A percentile compares a stretch with the other conserved stretches of the same genome.
phyloP scores from a whole-genome alignment of 306 rosid species.

The Nissolia schottii region DNA sequence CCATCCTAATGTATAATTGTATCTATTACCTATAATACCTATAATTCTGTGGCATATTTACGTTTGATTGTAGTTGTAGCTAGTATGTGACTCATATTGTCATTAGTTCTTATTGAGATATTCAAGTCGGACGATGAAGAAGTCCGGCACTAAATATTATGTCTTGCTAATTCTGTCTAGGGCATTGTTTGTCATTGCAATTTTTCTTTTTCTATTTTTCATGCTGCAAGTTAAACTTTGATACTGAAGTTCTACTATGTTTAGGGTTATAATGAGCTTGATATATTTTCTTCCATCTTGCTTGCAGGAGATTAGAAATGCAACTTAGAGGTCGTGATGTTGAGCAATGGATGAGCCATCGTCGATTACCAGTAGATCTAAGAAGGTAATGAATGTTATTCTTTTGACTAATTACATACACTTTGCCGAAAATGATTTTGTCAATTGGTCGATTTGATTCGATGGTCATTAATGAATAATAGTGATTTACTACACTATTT shows the following conservation, averaged over 20 bases:
- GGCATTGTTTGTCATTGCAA: not conserved
- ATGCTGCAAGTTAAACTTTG: not conserved
- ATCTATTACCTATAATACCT: not conserved
- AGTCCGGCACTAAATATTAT: not conserved
- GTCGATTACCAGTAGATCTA: constrained; percentile 64
- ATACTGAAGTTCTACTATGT: not conserved
- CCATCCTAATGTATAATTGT: not conserved
- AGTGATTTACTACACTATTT: not conserved
- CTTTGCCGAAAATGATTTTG: not conserved
- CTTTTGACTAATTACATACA: not conserved
- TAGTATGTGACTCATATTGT: not conserved
- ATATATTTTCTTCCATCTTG: not conserved
- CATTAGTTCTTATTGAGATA: not conserved
- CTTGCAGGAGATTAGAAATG: constrained; percentile 72
- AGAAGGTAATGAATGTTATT: constrained; percentile 33
- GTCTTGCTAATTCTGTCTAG: not conserved
- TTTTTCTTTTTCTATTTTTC: too few species aligned
- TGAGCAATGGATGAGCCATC: constrained; percentile 94
- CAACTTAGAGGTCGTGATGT: constrained; percentile 79
- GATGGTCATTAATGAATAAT: not conserved
- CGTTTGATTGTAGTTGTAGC: not conserved
- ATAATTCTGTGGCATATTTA: not conserved
- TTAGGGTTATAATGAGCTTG: not conserved
- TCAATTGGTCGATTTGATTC: not conserved
- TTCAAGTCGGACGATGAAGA: not conserved